Base-by-base conservation (phyloP, 75 land plant genomes). In the Picea sitchensis region DNA sequence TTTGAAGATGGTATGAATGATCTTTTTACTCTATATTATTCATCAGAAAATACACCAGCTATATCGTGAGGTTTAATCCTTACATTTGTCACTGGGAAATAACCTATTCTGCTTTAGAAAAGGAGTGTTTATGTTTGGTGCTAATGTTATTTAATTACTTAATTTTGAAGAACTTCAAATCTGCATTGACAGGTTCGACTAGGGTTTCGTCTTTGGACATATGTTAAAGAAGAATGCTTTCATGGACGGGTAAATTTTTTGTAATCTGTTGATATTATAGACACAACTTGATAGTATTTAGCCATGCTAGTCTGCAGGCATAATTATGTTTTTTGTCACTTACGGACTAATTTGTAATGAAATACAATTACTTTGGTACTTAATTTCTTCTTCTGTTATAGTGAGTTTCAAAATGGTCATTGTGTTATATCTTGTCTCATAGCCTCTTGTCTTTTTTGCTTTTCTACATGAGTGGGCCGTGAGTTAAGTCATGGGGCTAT, bases 131-230 rank as follows among this genome's bases (percentile, higher is more conserved):
- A n/a, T 65, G 13, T 14, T 65, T 14, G 36, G 17, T 30, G 38
- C 36, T 65, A 32, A 65, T 65, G 26, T 17, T 31, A 11, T 30
- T 26, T 32, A 65, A 65, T 14, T 30, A 30, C 34, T n/a, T n/a
- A n/a, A n/a, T n/a, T n/a, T n/a, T n/a, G n/a, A n/a, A n/a, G n/a
- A n/a, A n/a, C n/a, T 80, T 38, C 17, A 18, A 75, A 20, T 34
- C 47, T 68, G 9, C 5, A 68, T 68, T 68, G 18, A 59, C 82
- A 96, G 99, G 65, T 95, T 65, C 77, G 87, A 38, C 93, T 96
- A 69, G 99, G 99, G 47, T 18, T 94, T 82, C 95, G 99, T 30
- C 82, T 96, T 63, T 96, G 95, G 98, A 84, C 90, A 31, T 96
- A 94, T 85, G 91, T 94, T 63, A 77, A 94, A 72, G 95, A 94